Evolutionary conservation across 2,329 filamentous ascomycete genomes (phyloP).

Genomic region (Aspergillus sp.): DNA sequence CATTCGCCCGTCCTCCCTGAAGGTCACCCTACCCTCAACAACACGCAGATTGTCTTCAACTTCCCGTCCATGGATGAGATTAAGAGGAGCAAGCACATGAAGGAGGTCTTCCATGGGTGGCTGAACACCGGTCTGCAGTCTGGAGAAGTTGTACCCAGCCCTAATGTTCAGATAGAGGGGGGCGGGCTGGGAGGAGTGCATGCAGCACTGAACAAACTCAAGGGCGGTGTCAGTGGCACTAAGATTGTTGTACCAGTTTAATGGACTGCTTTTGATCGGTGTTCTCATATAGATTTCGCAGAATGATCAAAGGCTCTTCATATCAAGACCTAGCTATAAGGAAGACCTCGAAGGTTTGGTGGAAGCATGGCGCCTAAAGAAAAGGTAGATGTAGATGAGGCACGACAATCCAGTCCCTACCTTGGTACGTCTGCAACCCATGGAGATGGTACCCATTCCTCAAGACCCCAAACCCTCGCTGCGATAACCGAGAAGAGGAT

Average conservation of each 20-base stretch:
- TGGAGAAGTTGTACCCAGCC: constrained; percentile 18
- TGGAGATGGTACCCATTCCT: too few relatives aligned
- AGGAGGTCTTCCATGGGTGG: constrained; percentile 17
- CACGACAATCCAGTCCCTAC: too few relatives aligned
- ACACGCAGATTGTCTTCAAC: constrained; percentile 10
- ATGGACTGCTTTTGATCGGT: neutral
- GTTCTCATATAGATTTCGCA: too few relatives aligned
- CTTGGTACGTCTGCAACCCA: too few relatives aligned
- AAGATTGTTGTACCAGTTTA: constrained; percentile 19
- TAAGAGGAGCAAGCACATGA: constrained; percentile 8
- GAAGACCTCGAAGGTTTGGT: too few relatives aligned
- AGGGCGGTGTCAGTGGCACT: constrained; percentile 19
- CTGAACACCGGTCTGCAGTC: constrained; percentile 11
- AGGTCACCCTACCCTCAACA: constrained; percentile 11
- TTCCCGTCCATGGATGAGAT: constrained; percentile 9
- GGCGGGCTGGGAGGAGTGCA: constrained; percentile 18
- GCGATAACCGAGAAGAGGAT: too few relatives aligned
- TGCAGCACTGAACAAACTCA: constrained; percentile 18
- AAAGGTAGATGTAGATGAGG: too few relatives aligned
- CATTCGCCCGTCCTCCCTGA: constrained; percentile 13
- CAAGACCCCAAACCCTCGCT: too few relatives aligned
- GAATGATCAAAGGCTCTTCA: too few relatives aligned
- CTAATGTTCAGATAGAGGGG: constrained; percentile 13
- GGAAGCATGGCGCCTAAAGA: too few relatives aligned
- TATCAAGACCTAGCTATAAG: too few relatives aligned